phyloP scores from a whole-genome alignment of 305 asterid species.

The Fraxinus baroniana region DNA sequence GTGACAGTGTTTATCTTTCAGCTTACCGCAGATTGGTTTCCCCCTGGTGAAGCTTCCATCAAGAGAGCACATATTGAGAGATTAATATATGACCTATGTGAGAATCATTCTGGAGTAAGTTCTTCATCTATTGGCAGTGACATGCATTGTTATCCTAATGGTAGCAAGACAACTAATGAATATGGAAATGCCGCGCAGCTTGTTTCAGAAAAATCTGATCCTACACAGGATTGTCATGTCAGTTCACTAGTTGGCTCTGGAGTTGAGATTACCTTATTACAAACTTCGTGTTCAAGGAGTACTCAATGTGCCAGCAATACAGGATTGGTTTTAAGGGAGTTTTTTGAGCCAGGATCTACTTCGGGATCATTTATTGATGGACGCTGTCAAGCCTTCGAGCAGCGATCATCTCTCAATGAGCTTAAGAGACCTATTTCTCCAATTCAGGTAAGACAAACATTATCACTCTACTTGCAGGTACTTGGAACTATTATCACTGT shows the following conservation, averaged over 20 bases:
- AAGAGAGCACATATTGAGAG: constrained; percentile 70
- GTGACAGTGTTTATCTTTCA: constrained; percentile 36
- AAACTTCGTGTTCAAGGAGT: constrained; percentile 41
- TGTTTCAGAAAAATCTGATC: constrained; percentile 34
- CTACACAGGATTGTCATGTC: constrained; percentile 36
- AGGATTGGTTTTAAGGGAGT: constrained; percentile 46
- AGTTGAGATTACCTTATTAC: constrained; percentile 59
- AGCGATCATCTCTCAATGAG: constrained; percentile 42
- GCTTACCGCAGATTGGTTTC: constrained; percentile 87
- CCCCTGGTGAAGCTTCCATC: constrained; percentile 71
- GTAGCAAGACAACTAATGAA: constrained; percentile 24
- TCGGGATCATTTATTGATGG: constrained; percentile 42
- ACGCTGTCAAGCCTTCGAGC: constrained; percentile 46
- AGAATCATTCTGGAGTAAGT: constrained; percentile 44
- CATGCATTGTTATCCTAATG: constrained; percentile 31
- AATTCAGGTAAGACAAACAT: constrained; percentile 49
- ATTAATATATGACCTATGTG: constrained; percentile 62
- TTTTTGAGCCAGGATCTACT: constrained; percentile 53
- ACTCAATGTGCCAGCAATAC: constrained; percentile 42
- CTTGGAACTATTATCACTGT: constrained; percentile 5
- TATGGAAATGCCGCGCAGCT: constrained; percentile 42
- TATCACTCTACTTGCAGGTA: constrained; percentile 15
- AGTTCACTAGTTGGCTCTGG: constrained; percentile 44
- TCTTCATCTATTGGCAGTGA: constrained; percentile 43
- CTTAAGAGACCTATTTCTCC: constrained; percentile 40